Evolutionary conservation across 1,139 yeast species (phyloP), one percentile per base, ranked within the genome.

Genomic region (Candida albicans): DNA sequence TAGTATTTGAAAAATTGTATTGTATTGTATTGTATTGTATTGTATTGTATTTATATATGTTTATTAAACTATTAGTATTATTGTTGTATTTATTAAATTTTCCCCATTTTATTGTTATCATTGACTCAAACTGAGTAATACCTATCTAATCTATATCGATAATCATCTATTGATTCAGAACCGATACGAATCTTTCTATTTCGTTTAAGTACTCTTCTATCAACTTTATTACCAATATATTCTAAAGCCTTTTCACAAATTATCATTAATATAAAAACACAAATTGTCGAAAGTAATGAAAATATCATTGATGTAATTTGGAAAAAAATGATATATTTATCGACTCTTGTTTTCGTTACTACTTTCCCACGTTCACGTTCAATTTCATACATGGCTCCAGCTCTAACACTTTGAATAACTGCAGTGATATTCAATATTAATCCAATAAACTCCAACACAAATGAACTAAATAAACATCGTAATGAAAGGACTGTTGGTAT

Each of bases 361-460:
- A 47, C 48, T 18, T 42, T 34, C 1, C 47, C 47, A 15, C 46
- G 35, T 37, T 61, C 41, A 29, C 37, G 42, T 43, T 61, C 67
- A 40, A 54, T 52, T 55, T 61, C 62, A 42, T 46, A 57, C 73
- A 69, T 66, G 7, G 40, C 40, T 1, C 55, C 53, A 2, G 53
- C 54, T 27, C 52, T 54, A 4, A 67, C 48, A 32, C 61, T 56
- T 13, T 46, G 31, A 8, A 63, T 50, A 2, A 55, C 54, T 0
- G 68, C 48, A 2, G 51, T 48, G 8, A 64, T 39, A 25, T 56
- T 48, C 1, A 68, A 27, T 1, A 52, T 33, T 2, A 64, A 33
- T 2, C 65, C 64, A 1, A 57, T 28, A 2, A 57, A 14, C 45
- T 68, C 69, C 7, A 64, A 43, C 1, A 55, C 2, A 5, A 49